Percentiles rank a stretch among this genome's conserved stretches.
These are phyloP conservation scores for Eucalyptus brandiana DNA, from an alignment of 345 rosid genomes.

Conservation along the genomic window DNA sequence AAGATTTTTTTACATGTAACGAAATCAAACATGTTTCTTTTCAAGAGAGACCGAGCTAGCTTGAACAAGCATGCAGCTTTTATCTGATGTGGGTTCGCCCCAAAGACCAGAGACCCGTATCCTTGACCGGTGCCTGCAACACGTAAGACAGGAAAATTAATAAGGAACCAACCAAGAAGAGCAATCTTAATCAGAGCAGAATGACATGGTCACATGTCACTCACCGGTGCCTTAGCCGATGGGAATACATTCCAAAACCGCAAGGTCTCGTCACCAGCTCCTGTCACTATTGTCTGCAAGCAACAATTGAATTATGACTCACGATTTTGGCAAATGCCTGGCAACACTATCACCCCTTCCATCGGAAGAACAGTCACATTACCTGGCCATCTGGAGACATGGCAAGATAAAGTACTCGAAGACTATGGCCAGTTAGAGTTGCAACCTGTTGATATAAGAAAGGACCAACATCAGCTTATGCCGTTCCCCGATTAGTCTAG, in stretches of 20 bases:
- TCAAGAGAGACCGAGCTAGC: neutral
- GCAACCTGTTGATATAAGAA: slow-evolving; percentile 40
- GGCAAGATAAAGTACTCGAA: slow-evolving; percentile 91
- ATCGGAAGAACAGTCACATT: neutral
- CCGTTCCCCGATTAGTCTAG: neutral
- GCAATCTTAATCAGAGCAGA: neutral
- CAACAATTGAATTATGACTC: neutral
- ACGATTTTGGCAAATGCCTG: neutral
- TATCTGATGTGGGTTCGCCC: slow-evolving; percentile 83
- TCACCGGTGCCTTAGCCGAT: slow-evolving; percentile 64
- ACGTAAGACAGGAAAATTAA: neutral
- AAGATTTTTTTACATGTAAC: neutral
- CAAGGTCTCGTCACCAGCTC: slow-evolving; percentile 97
- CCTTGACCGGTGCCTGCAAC: slow-evolving; percentile 78
- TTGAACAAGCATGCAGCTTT: neutral
- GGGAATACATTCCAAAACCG: slow-evolving; percentile 96
- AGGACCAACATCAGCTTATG: neutral
- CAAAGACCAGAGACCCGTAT: slow-evolving; percentile 89
- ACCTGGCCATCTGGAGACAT: slow-evolving; percentile 94
- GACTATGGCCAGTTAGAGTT: slow-evolving; percentile 82
- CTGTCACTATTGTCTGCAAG: slow-evolving; percentile 82
- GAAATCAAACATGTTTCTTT: neutral
- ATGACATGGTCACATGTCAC: neutral
- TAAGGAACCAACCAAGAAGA: neutral
- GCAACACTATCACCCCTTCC: neutral